Percentiles rank a stretch among this genome's conserved stretches.
Conservation (phyloP, 1,284 basidiomycete species). For the Mycosarcoma maydis region DNA sequence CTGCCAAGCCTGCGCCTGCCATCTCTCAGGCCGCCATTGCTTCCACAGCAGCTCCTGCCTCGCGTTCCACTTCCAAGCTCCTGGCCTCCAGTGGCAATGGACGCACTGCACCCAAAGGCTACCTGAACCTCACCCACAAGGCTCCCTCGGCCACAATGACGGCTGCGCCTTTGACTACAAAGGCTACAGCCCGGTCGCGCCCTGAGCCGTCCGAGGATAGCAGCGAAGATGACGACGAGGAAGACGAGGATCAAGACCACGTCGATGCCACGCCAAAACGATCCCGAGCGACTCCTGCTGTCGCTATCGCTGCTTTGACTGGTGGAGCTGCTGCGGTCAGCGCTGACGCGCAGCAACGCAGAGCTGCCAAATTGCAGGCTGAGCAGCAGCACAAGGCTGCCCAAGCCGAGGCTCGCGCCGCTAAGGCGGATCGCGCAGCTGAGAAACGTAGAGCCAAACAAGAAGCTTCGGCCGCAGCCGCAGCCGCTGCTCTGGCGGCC, state of each 20-base stretch:
- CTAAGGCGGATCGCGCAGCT: slow-evolving; percentile 23
- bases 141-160: slow-evolving; percentile 11
- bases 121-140: slow-evolving; percentile 30
- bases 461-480: slow-evolving; percentile 44
- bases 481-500: slow-evolving; percentile 38
- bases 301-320: slow-evolving; percentile 18
- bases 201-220: slow-evolving; percentile 19
- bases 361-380: slow-evolving; percentile 23
- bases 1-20: slow-evolving; percentile 18
- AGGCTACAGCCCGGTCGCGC: slow-evolving; percentile 1
- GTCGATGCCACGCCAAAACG: slow-evolving; percentile 10
- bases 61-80: slow-evolving; percentile 12
- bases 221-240: slow-evolving; percentile 20
- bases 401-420: slow-evolving; percentile 26
- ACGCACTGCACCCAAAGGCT: slow-evolving; percentile 29
- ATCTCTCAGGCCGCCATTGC: slow-evolving; percentile 12
- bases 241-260: slow-evolving; percentile 15
- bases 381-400: slow-evolving; percentile 33
- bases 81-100: slow-evolving; percentile 17
- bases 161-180: slow-evolving; percentile 3
- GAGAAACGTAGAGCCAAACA: slow-evolving; percentile 41
- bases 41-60: slow-evolving; percentile 3
- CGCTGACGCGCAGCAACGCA: slow-evolving; percentile 22
- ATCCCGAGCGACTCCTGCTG: slow-evolving; percentile 21
- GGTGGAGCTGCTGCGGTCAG: slow-evolving; percentile 13